phyloP scores from a whole-genome alignment of 2,329 filamentous ascomycete species.

The Ramularia collo-cygni region DNA sequence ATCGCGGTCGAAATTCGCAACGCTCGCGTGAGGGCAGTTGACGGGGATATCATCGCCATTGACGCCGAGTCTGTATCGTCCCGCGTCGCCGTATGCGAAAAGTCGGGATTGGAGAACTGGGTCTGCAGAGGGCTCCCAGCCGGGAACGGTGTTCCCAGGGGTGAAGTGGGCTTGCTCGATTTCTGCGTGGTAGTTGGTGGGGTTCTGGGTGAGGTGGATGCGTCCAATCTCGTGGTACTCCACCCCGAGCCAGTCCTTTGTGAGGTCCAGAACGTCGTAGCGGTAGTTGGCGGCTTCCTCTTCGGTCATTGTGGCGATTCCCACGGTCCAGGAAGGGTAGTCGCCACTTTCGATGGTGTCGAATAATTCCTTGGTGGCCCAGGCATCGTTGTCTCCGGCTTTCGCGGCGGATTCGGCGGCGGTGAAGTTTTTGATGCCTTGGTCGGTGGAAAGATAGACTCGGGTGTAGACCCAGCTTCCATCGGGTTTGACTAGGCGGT shows the following conservation, averaged over 20 bases:
- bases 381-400: conserved; percentile 46
- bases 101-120: conserved; percentile 45
- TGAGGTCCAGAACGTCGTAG: conserved; percentile 49
- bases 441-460: conserved; percentile 27
- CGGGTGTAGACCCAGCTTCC: conserved; percentile 42
- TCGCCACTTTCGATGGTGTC: conserved; percentile 39
- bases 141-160: conserved; percentile 45
- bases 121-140: conserved; percentile 45
- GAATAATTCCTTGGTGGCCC: conserved; percentile 43
- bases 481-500: conserved; percentile 37
- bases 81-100: conserved; percentile 43
- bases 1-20: conserved; percentile 28
- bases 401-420: conserved; percentile 39
- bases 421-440: conserved; percentile 45
- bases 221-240: conserved; percentile 43
- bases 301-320: conserved; percentile 42
- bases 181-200: conserved; percentile 46
- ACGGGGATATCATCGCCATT: conserved; percentile 47
- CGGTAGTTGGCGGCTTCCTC: conserved; percentile 44
- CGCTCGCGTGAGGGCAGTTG: conserved; percentile 38
- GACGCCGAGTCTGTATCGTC: conserved; percentile 47
- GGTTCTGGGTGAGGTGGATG: conserved; percentile 49
- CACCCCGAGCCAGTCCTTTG: conserved; percentile 46
- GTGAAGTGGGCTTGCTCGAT: conserved; percentile 49
- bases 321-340: conserved; percentile 38